Conservation (phyloP, 2,329 filamentous ascomycete species). For the Zasmidium angulare region DNA sequence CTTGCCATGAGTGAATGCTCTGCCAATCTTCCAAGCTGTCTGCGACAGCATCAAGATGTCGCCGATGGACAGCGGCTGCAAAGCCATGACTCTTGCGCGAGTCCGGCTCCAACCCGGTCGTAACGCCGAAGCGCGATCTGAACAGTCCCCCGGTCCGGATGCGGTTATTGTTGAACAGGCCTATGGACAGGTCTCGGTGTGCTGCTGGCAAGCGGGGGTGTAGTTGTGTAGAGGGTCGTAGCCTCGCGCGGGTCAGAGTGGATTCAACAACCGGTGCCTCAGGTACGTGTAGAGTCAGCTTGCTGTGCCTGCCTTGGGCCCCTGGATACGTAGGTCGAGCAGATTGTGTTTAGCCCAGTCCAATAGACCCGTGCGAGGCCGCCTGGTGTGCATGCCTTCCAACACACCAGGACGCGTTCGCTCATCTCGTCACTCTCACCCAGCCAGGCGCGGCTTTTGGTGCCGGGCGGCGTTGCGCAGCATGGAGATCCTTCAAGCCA, state of each 20-base stretch:
- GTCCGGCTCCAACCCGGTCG: neutral
- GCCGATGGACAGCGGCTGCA: constrained; percentile 33
- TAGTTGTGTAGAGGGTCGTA: neutral
- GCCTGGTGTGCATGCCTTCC: neutral
- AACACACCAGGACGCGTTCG: neutral
- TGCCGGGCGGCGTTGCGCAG: neutral
- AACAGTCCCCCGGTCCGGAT: neutral
- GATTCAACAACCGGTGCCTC: neutral
- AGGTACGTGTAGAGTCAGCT: neutral
- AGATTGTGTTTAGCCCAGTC: no score
- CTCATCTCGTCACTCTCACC: no score
- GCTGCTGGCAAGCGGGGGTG: neutral
- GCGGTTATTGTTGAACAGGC: neutral
- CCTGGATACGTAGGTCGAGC: neutral
- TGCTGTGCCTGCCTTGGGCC: neutral
- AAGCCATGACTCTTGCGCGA: constrained; percentile 22
- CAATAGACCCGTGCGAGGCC: neutral
- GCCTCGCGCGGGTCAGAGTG: neutral
- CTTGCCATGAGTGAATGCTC: constrained; percentile 44
- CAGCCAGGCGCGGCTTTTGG: neutral
- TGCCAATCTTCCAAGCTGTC: constrained; percentile 46
- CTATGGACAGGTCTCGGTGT: neutral
- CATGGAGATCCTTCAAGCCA: neutral
- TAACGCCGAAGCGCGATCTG: neutral
- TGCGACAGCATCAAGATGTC: constrained; percentile 50